Conservation (phyloP, 768 basidiomycete species). For the Suillus ampliporus region DNA sequence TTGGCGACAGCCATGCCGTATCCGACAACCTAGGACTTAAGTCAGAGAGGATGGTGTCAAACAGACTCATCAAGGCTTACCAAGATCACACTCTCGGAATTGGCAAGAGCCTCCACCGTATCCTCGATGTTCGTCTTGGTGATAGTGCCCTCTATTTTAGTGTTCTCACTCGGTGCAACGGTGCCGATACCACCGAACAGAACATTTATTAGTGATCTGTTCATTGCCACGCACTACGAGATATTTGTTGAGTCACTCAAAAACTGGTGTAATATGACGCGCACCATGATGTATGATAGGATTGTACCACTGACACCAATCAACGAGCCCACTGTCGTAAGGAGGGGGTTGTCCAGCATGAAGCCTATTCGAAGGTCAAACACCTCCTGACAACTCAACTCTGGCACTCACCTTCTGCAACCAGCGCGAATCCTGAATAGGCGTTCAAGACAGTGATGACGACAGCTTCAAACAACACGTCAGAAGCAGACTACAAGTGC, state of each 20-base stretch:
- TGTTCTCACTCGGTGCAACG: slow-evolving; percentile 55
- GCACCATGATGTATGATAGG: slow-evolving; percentile 90
- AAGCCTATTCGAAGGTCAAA: slow-evolving; percentile 53
- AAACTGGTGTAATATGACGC: slow-evolving; percentile 22
- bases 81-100: slow-evolving; percentile 85
- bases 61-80: slow-evolving; percentile 38
- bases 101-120: slow-evolving; percentile 75
- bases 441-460: slow-evolving; percentile 92
- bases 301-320: slow-evolving; percentile 93
- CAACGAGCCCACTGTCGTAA: slow-evolving; percentile 83
- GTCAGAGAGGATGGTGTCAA: slow-evolving; percentile 14
- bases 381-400: background rate
- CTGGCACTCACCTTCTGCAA: slow-evolving; percentile 69
- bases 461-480: slow-evolving; percentile 58
- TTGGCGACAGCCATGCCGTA: slow-evolving; percentile 95
- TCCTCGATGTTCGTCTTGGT: slow-evolving; percentile 83
- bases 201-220: slow-evolving; percentile 83
- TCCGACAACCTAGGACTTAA: slow-evolving; percentile 63
- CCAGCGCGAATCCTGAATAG: slow-evolving; percentile 89
- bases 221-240: slow-evolving; percentile 87
- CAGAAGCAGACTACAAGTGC: slow-evolving; percentile 14
- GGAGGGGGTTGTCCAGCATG: slow-evolving; percentile 86
- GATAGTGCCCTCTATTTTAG: slow-evolving; percentile 84
- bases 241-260: slow-evolving; percentile 3
- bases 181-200: slow-evolving; percentile 86